These are phyloP conservation scores for Haematococcus sp. DNA, from an alignment of 139 green algal genomes.

Conservation along the genomic window DNA sequence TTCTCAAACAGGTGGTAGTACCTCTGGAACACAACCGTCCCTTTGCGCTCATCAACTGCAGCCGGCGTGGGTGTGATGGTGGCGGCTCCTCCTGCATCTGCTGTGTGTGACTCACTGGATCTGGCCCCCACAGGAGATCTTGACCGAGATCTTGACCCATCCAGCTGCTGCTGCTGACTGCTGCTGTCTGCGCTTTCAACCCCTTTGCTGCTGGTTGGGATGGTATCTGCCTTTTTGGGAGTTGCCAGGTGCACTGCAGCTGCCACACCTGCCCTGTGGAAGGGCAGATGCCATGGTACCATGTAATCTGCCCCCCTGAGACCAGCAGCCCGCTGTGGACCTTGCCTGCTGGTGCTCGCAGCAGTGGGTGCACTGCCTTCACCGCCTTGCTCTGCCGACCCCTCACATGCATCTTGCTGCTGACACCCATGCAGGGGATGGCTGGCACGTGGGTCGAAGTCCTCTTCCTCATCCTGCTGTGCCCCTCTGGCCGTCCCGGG, in stretches of 20 bases:
- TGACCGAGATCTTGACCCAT: not conserved
- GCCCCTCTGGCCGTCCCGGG: too few species aligned
- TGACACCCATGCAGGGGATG: not conserved
- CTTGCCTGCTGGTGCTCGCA: too few species aligned
- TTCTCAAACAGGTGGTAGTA: conserved; percentile 96
- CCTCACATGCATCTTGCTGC: too few species aligned
- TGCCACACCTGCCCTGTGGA: conserved; percentile 72
- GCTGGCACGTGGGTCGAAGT: not conserved
- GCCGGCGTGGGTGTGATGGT: not conserved
- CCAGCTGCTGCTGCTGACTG: not conserved
- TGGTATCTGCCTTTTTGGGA: too few species aligned
- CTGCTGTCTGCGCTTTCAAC: not conserved
- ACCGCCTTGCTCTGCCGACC: too few species aligned
- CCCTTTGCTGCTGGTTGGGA: not conserved
- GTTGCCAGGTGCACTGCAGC: not conserved
- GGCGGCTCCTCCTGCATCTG: not conserved
- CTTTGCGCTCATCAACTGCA: conserved; percentile 69
- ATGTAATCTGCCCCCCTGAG: conserved; percentile 74
- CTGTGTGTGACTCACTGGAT: not conserved
- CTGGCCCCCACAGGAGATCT: not conserved
- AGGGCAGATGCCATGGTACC: conserved; percentile 95
- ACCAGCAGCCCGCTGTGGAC: too few species aligned
- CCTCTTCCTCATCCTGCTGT: conserved; percentile 2
- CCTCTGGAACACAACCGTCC: conserved; percentile 82
- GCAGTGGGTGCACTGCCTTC: too few species aligned